A percentile compares a stretch with the other conserved stretches of the same genome.
Evolutionary conservation across 2,329 filamentous ascomycete species (phyloP).

Genomic region (Biscogniauxia sp.): DNA sequence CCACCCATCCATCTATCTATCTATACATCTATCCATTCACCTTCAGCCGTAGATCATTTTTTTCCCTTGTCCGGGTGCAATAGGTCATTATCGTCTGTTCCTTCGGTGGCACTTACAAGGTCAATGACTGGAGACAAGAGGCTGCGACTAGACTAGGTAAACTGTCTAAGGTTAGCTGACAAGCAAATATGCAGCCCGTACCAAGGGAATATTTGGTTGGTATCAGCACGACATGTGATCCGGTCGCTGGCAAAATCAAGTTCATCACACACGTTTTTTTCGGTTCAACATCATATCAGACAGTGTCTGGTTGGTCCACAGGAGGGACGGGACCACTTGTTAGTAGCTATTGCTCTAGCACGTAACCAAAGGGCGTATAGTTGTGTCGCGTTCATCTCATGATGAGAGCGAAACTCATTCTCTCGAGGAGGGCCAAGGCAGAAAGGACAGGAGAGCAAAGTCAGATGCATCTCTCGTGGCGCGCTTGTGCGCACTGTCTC

Average conservation of each 20-base stretch:
- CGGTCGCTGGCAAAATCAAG: background rate
- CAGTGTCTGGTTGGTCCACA: background rate
- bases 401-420: background rate
- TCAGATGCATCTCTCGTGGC: background rate
- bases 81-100: background rate
- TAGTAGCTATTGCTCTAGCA: background rate
- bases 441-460: background rate
- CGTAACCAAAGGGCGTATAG: background rate
- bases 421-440: background rate
- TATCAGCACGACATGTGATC: background rate
- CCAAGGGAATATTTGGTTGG: background rate
- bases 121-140: background rate
- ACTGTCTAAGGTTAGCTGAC: background rate
- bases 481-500: background rate
- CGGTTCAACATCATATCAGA: background rate
- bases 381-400: background rate
- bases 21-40: background rate
- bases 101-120: background rate
- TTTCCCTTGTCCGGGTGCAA: background rate
- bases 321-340: background rate
- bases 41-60: background rate
- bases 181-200: background rate
- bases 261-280: background rate
- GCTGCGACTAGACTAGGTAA: background rate
- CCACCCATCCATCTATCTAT: too few relatives aligned